These are phyloP conservation scores for Blastobotrys elegans DNA, from an alignment of 1,139 yeast species.

Conservation along the genomic window DNA sequence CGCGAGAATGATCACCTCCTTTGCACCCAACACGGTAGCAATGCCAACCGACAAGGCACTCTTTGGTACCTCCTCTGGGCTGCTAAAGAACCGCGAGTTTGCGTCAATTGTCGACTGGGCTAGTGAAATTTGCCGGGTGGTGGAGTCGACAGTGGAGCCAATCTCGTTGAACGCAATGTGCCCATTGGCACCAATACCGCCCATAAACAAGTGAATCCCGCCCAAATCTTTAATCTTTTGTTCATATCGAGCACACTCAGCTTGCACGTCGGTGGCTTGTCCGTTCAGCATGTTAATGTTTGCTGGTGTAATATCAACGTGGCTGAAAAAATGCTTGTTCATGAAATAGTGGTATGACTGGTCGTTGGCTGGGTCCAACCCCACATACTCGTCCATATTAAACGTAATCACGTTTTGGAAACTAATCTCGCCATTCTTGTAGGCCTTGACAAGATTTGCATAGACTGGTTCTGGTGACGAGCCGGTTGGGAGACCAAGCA, in stretches of 20 bases:
- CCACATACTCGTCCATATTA: slow-evolving; percentile 60
- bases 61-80: slow-evolving; percentile 47
- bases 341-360: slow-evolving; percentile 61
- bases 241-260: slow-evolving; percentile 51
- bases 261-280: slow-evolving; percentile 42
- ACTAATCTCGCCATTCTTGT: slow-evolving; percentile 43
- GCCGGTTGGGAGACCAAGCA: slow-evolving; percentile 61
- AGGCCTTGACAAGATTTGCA: slow-evolving; percentile 43
- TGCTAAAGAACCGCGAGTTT: slow-evolving; percentile 51
- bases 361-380: slow-evolving; percentile 44
- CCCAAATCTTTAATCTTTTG: slow-evolving; percentile 47
- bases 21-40: slow-evolving; percentile 56
- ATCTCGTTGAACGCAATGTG: slow-evolving; percentile 62
- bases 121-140: slow-evolving; percentile 47
- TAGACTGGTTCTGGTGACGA: slow-evolving; percentile 62
- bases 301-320: slow-evolving; percentile 50
- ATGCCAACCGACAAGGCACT: slow-evolving; percentile 57
- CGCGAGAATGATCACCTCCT: slow-evolving; percentile 42
- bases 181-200: slow-evolving; percentile 63
- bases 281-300: slow-evolving; percentile 58
- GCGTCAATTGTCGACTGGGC: slow-evolving; percentile 53
- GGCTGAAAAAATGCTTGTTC: slow-evolving; percentile 55
- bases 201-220: slow-evolving; percentile 52
- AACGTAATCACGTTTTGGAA: slow-evolving; percentile 56
- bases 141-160: slow-evolving; percentile 47